These are phyloP conservation scores for Ogataea naganishii DNA, from an alignment of 805 yeast genomes.

Conservation along the genomic window DNA sequence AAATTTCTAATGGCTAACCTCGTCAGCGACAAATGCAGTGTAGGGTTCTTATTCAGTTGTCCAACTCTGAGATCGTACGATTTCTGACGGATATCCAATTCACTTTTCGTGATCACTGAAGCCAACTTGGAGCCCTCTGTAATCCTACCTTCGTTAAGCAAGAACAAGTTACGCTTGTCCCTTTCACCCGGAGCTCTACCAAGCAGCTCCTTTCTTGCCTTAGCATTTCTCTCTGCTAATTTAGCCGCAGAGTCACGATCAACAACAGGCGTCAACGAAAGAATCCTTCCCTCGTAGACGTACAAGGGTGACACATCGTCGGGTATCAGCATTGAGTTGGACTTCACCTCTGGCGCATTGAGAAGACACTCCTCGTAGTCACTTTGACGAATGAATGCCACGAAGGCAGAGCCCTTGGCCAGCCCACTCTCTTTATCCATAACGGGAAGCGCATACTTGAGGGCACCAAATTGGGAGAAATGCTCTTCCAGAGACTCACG, in stretches of 20 bases:
- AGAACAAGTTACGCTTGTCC: slow-evolving; percentile 77
- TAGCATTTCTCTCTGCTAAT: slow-evolving; percentile 65
- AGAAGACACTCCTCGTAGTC: slow-evolving; percentile 61
- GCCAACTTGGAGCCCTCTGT: slow-evolving; percentile 76
- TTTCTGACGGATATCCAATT: slow-evolving; percentile 80
- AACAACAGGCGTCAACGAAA: slow-evolving; percentile 78
- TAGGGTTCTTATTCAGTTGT: slow-evolving; percentile 84
- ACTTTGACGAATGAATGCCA: slow-evolving; percentile 62
- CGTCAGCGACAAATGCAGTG: slow-evolving; percentile 87
- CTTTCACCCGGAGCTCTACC: slow-evolving; percentile 76
- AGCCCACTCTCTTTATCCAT: slow-evolving; percentile 76
- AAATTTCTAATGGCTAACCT: slow-evolving; percentile 90
- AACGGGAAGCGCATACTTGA: slow-evolving; percentile 90
- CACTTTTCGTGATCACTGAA: slow-evolving; percentile 53
- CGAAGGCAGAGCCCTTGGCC: slow-evolving; percentile 93
- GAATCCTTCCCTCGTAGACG: slow-evolving; percentile 86
- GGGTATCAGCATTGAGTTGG: slow-evolving; percentile 64
- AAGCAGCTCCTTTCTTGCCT: slow-evolving; percentile 60
- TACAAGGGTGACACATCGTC: slow-evolving; percentile 88
- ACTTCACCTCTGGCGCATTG: slow-evolving; percentile 65
- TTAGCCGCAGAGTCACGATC: slow-evolving; percentile 74
- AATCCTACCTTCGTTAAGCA: slow-evolving; percentile 91
- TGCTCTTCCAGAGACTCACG: slow-evolving; percentile 70
- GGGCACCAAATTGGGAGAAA: slow-evolving; percentile 75
- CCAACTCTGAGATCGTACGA: slow-evolving; percentile 80